Evolutionary conservation across 495 filamentous ascomycete genomes (phyloP).

Genomic region (Astrocystis sublimbata): DNA sequence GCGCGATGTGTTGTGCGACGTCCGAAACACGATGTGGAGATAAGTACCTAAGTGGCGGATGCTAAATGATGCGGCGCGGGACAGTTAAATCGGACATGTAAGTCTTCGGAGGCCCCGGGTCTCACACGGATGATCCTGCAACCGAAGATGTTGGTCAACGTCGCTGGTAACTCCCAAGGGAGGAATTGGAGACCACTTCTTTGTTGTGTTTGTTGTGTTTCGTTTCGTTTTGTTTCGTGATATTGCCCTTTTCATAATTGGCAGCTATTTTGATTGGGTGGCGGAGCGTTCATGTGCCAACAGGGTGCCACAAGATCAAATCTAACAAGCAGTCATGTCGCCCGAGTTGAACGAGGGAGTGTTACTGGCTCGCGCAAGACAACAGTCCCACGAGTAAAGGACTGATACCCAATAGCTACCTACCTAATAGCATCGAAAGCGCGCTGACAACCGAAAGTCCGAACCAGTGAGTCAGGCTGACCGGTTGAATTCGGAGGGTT

Average conservation of each 20-base stretch:
- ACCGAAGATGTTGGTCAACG: slow-evolving; percentile 14
- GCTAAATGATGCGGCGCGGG: neutral
- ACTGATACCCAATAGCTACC: no score
- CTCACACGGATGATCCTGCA: neutral
- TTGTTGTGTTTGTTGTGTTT: neutral
- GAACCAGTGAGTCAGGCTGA: slow-evolving; percentile 1
- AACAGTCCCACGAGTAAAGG: no score
- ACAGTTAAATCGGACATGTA: neutral
- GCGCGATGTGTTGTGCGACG: neutral
- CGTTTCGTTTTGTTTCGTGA: no score
- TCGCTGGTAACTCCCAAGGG: slow-evolving; percentile 3
- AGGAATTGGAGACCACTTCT: neutral
- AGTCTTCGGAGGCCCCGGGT: slow-evolving; percentile 7
- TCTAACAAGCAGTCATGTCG: neutral
- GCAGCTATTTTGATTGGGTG: neutral
- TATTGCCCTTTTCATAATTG: neutral
- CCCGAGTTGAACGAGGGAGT: neutral
- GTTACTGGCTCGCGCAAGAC: neutral
- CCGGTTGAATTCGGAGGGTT: neutral
- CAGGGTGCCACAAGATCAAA: neutral
- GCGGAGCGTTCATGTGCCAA: neutral
- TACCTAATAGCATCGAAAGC: neutral
- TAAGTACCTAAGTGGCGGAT: neutral
- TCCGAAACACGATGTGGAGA: neutral
- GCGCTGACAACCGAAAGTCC: neutral